Evolutionary conservation across 768 basidiomycete genomes (phyloP).

Genomic region (Fomitopsis serialis): DNA sequence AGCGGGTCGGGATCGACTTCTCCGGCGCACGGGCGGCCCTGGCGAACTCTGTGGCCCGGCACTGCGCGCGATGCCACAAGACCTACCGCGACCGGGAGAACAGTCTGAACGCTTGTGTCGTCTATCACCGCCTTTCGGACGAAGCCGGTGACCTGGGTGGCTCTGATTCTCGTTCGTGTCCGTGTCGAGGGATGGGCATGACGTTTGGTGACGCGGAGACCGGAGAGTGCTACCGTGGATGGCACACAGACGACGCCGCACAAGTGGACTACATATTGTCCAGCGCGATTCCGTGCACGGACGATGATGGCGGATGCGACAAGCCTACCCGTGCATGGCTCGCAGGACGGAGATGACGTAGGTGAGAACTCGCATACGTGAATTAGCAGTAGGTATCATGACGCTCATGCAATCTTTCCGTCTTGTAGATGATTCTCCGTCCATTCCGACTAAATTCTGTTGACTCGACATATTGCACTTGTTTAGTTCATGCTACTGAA

Average conservation of each 20-base stretch:
- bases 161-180: neutral
- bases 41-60: neutral
- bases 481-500: too few species aligned
- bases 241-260: neutral
- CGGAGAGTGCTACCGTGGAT: slow-evolving; percentile 3
- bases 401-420: too few species aligned
- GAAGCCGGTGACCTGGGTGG: neutral
- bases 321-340: neutral
- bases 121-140: neutral
- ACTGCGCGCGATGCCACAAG: slow-evolving; percentile 8
- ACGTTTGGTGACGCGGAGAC: neutral
- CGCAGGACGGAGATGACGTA: too few species aligned
- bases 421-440: too few species aligned
- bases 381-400: too few species aligned
- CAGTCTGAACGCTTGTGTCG: slow-evolving; percentile 1
- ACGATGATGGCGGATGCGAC: neutral
- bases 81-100: slow-evolving; percentile 1
- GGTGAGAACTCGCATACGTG: too few species aligned
- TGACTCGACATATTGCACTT: too few species aligned
- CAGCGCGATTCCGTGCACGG: neutral
- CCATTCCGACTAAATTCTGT: too few species aligned
- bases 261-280: neutral
- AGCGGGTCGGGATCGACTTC: slow-evolving; percentile 6
- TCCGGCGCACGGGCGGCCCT: neutral
- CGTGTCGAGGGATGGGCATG: neutral